Evolutionary conservation across 2,329 filamentous ascomycete genomes (phyloP).

Genomic region (Erysiphe neolycopersici): DNA sequence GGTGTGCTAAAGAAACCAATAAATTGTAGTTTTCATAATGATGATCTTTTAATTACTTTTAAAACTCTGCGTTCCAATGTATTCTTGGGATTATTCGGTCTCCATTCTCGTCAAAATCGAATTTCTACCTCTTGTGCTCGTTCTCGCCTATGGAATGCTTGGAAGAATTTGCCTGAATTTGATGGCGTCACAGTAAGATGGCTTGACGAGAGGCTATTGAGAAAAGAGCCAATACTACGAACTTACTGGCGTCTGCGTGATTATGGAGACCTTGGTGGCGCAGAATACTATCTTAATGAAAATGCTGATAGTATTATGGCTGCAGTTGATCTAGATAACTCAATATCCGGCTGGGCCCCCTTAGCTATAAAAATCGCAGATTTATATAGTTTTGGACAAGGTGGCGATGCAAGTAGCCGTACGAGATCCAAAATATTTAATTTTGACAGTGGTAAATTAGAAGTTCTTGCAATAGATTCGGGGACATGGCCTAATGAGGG

Average conservation of each 20-base stretch:
- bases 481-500: constrained; percentile 12
- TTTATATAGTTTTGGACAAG: constrained; percentile 15
- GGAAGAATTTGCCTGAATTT: constrained; percentile 19
- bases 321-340: constrained; percentile 12
- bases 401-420: constrained; percentile 15
- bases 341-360: constrained; percentile 13
- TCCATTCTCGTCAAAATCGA: constrained; percentile 15
- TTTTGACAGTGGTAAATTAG: constrained; percentile 17
- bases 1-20: constrained; percentile 18
- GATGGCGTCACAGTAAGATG: constrained; percentile 21
- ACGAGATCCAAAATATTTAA: constrained; percentile 17
- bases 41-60: constrained; percentile 25
- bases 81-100: constrained; percentile 14
- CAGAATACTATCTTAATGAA: constrained; percentile 17
- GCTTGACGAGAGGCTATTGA: constrained; percentile 20
- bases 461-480: constrained; percentile 16
- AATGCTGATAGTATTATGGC: constrained; percentile 14
- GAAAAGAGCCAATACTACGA: constrained; percentile 16
- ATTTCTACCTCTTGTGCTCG: constrained; percentile 19
- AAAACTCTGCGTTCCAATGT: constrained; percentile 12
- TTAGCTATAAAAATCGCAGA: constrained; percentile 15
- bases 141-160: constrained; percentile 20
- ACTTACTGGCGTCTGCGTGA: constrained; percentile 17
- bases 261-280: constrained; percentile 15
- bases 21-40: constrained; percentile 19